Evolutionary conservation across 495 filamentous ascomycete species (phyloP).

Genomic region (Trichoderma gamsii): DNA sequence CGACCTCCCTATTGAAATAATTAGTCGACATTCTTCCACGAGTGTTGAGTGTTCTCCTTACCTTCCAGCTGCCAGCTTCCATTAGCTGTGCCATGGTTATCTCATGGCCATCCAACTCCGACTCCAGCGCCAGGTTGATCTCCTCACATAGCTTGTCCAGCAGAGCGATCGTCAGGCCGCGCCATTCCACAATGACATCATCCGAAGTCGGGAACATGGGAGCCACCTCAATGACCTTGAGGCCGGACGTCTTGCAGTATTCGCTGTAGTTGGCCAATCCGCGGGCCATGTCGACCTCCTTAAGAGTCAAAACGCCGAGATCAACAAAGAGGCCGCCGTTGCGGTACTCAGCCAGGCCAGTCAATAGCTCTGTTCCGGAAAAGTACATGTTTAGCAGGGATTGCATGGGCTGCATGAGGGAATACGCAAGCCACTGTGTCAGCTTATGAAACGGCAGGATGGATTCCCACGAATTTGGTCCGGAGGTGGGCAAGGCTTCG

Average conservation of each 20-base stretch:
- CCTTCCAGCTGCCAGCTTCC: conserved; percentile 95
- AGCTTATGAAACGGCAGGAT: conserved; percentile 94
- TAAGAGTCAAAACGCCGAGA: conserved; percentile 72
- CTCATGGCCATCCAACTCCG: conserved; percentile 47
- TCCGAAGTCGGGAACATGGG: conserved; percentile 73
- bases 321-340: conserved; percentile 85
- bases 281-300: conserved; percentile 54
- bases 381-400: conserved; percentile 71
- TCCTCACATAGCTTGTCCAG: conserved; percentile 68
- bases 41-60: conserved; percentile 31
- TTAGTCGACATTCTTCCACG: conserved; percentile 29
- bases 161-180: conserved; percentile 75
- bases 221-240: conserved; percentile 61
- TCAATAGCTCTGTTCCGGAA: conserved; percentile 69
- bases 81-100: conserved; percentile 72
- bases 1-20: conserved; percentile 66
- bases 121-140: conserved; percentile 56
- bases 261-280: conserved; percentile 65
- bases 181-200: conserved; percentile 85
- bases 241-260: conserved; percentile 68
- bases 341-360: conserved; percentile 79
- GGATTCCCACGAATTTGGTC: conserved; percentile 70
- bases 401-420: conserved; percentile 80
- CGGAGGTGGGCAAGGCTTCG: conserved; percentile 66
- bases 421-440: conserved; percentile 86